These are phyloP conservation scores for Fraxinus platypoda DNA, from an alignment of 305 asterid genomes.

Conservation along the genomic window DNA sequence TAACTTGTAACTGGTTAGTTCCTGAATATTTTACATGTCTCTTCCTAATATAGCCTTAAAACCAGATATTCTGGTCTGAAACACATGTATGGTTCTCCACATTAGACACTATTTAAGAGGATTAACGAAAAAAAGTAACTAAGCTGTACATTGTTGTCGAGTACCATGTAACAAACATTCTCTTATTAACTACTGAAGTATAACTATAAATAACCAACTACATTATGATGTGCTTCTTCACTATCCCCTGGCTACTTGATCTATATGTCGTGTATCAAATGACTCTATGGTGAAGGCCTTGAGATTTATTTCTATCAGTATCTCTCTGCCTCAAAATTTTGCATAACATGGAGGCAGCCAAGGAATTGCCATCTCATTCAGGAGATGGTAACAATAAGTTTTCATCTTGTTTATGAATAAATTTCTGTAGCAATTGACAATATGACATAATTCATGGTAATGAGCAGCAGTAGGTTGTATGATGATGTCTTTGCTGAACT, in stretches of 20 bases:
- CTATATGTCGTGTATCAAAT: neutral
- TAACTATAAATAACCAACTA: neutral
- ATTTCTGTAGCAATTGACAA: neutral
- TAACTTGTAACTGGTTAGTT: conserved; percentile 24
- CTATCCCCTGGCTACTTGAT: conserved; percentile 10
- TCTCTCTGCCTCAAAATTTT: conserved; percentile 11
- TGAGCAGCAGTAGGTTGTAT: neutral
- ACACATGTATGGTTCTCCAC: conserved; percentile 1
- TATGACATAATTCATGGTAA: neutral
- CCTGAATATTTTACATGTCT: conserved; percentile 26
- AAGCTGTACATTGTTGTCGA: conserved; percentile 1
- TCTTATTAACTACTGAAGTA: conserved; percentile 2
- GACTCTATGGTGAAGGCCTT: neutral
- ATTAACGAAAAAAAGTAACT: neutral
- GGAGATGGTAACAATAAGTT: conserved; percentile 1
- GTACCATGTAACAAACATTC: neutral
- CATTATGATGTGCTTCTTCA: conserved; percentile 9
- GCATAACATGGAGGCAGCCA: neutral
- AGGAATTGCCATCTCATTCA: conserved; percentile 1
- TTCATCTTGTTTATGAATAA: neutral
- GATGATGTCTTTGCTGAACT: conserved; percentile 10
- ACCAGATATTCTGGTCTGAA: conserved; percentile 35
- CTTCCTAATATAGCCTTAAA: conserved; percentile 36
- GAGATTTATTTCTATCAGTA: neutral
- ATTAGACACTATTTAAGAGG: neutral